Percentiles rank a stretch among this genome's conserved stretches.
Conservation (phyloP, 148 eudicot genomes). For the Silene conica region DNA sequence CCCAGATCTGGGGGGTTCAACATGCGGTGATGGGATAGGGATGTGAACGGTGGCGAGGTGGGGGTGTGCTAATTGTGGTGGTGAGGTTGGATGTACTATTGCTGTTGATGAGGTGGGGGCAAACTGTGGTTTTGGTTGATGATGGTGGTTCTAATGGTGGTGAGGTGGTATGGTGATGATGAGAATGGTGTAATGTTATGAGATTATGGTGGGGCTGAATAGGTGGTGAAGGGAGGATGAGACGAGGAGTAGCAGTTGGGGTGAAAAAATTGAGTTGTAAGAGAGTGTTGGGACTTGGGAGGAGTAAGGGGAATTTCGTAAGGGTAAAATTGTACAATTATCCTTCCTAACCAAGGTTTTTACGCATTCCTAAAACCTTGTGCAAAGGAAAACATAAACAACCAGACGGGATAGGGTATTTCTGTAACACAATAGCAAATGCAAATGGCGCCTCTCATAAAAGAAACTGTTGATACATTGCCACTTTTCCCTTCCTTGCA, state of each 20-base stretch:
- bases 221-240: not conserved
- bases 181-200: too few relatives aligned
- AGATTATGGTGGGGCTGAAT: too few relatives aligned
- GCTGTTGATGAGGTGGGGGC: not conserved
- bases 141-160: not conserved
- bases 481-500: not conserved
- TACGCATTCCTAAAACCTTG: not conserved
- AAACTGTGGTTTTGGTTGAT: not conserved
- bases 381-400: not conserved
- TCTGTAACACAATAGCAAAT: not conserved
- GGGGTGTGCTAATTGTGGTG: not conserved
- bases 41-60: not conserved
- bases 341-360: not conserved
- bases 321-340: not conserved
- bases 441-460: too few relatives aligned
- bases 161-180: not conserved
- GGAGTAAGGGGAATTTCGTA: not conserved
- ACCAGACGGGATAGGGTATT: not conserved
- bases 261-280: not conserved
- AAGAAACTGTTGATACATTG: not conserved
- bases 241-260: not conserved
- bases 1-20: not conserved
- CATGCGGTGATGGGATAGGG: not conserved
- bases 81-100: not conserved
- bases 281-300: not conserved